Evolutionary conservation across 148 eudicot species (phyloP).

Genomic region (Chenopodium formosanum): DNA sequence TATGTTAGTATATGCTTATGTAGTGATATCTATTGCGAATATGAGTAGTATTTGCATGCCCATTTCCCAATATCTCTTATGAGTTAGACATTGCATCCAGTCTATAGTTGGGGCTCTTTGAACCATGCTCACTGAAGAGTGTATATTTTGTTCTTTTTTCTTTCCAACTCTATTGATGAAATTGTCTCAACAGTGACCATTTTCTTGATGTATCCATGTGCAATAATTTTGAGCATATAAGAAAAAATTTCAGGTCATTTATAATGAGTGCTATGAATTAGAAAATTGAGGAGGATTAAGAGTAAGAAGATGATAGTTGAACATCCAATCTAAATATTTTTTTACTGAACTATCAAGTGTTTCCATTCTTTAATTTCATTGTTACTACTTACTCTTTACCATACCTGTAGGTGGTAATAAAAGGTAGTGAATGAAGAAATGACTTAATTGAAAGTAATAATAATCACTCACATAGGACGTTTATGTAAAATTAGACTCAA

Average conservation of each 20-base stretch:
- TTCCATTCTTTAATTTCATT: too few species aligned
- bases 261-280: too few species aligned
- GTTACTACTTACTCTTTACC: too few species aligned
- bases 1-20: not conserved
- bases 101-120: not conserved
- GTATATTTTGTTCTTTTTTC: not conserved
- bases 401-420: too few species aligned
- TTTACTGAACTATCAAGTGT: too few species aligned
- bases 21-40: not conserved
- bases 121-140: not conserved
- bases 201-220: not conserved
- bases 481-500: not conserved
- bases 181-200: not conserved
- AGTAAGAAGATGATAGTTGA: too few species aligned
- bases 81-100: not conserved
- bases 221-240: not conserved
- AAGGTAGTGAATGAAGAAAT: too few species aligned
- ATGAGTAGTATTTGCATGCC: too few species aligned
- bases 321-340: too few species aligned
- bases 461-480: not conserved
- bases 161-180: not conserved
- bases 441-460: too few species aligned
- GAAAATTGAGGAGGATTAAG: too few species aligned
- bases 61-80: not conserved
- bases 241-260: not conserved